phyloP scores from a whole-genome alignment of 306 rosid species.

The Quercus engelmannii region DNA sequence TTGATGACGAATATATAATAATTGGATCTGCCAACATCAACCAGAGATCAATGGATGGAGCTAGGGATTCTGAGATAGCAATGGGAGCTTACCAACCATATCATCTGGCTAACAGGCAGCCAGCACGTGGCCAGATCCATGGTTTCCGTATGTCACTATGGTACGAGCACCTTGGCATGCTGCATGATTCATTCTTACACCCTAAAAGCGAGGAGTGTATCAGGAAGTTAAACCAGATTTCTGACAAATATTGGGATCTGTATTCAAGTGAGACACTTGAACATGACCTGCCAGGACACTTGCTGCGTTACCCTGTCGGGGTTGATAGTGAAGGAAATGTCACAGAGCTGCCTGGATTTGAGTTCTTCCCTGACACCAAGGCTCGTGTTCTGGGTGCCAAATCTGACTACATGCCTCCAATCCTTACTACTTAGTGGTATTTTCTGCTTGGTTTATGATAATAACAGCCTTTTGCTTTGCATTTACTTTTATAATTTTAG shows the following conservation, averaged over 20 bases:
- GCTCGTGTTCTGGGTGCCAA: constrained; percentile 63
- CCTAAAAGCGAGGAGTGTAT: constrained; percentile 58
- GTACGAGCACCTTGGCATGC: constrained; percentile 81
- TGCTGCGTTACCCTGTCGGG: constrained; percentile 60
- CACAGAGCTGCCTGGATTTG: constrained; percentile 57
- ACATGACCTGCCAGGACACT: constrained; percentile 71
- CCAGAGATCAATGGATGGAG: constrained; percentile 79
- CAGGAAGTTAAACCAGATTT: constrained; percentile 54
- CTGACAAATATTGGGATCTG: constrained; percentile 70
- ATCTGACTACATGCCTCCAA: constrained; percentile 67
- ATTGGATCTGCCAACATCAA: constrained; percentile 79
- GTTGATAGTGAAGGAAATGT: constrained; percentile 45
- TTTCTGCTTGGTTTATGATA: constrained; percentile 4
- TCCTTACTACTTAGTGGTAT: constrained; percentile 60
- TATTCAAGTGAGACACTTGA: constrained; percentile 53
- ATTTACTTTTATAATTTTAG: constrained; percentile 4
- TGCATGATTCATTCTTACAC: constrained; percentile 36
- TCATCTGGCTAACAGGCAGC: constrained; percentile 48
- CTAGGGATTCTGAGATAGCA: constrained; percentile 71
- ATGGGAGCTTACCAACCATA: constrained; percentile 72
- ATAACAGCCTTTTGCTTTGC: constrained; percentile 15
- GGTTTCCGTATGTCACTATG: constrained; percentile 71
- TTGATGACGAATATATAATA: constrained; percentile 73
- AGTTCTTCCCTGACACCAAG: constrained; percentile 66
- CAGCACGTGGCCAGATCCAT: constrained; percentile 64